Base-by-base conservation (phyloP, 2,329 filamentous ascomycete species). In the Colletotrichum scovillei region DNA sequence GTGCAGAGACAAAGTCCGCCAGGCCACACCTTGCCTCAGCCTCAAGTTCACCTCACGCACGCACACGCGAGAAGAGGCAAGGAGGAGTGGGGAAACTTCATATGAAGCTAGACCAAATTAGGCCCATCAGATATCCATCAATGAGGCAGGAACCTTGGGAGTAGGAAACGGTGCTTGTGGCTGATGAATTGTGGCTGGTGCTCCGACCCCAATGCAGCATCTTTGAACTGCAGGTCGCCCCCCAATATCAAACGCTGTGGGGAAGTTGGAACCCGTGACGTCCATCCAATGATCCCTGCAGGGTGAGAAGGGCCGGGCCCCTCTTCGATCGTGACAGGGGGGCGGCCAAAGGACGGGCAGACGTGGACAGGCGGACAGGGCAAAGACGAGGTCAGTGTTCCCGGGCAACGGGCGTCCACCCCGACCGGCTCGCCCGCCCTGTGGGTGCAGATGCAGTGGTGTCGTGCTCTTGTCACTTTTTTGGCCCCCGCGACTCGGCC, bases 341-440 rank as follows among this genome's bases (percentile, higher is more conserved):
- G 32, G 32, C 32, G 11, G 28, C 22, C 19, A 46, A 55, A 55
- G 22, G 24, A 63, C 30, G 46, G 67, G 30, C 60, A 65, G 60
- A 65, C 28, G 38, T 59, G 64, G 35, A 58, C 42, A 58, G 16
- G 8, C 35, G 14, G 28, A 58, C 53, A 64, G 26, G 58, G 58
- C 58, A 69, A n/a, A 63, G 26, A 63, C 19, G 52, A 60, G 57
- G 60, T 57, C 68, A 62, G 58, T 72, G 70, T 72, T 72, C 69
- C 70, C 70, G 70, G 67, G 70, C 70, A 72, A 72, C 70, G 70
- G 70, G 70, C 59, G 59, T 49, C 70, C 66, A 72, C 66, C 49
- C 69, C 42, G 46, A 59, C 63, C 42, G 69, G 65, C 19, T 64
- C 57, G 35, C 38, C 24, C 24, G 30, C 69, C 64, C 22, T 63